Evolutionary conservation across 2,329 filamentous ascomycete genomes (phyloP).

Genomic region (Cordyceps pruinosa): DNA sequence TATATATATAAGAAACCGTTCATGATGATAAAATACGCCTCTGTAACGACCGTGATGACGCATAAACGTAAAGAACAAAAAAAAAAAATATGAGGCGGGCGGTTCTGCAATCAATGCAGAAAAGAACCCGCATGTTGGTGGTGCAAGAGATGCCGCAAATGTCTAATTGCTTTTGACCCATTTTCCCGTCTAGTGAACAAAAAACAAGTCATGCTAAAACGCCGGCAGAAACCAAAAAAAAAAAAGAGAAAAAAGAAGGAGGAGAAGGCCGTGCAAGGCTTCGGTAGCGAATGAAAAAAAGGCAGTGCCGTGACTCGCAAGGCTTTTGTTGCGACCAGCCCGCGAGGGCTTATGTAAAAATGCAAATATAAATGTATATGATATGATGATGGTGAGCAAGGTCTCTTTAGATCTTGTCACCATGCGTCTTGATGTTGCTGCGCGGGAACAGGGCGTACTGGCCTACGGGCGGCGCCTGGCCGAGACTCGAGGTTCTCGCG

Average conservation of each 20-base stretch:
- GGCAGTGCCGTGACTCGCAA: not conserved
- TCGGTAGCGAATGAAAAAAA: not conserved
- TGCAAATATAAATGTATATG: not conserved
- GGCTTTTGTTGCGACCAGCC: not conserved
- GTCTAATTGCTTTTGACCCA: constrained; percentile 10
- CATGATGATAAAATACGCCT: not conserved
- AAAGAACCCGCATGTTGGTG: not conserved
- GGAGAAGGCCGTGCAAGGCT: not conserved
- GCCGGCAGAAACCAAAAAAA: not conserved
- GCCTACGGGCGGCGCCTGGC: constrained; percentile 37
- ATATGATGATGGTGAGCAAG: not conserved
- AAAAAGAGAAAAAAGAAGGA: not conserved
- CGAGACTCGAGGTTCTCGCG: constrained; percentile 40
- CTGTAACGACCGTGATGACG: constrained; percentile 12
- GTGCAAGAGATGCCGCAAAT: constrained; percentile 5
- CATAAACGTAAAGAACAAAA: not conserved
- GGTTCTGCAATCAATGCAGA: not conserved
- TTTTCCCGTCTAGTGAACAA: constrained; percentile 5
- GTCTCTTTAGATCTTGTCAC: constrained; percentile 3
- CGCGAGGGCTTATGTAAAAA: not conserved
- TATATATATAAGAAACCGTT: not conserved
- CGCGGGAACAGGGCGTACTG: constrained; percentile 42
- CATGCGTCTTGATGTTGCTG: constrained; percentile 23
- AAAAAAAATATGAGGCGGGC: not conserved
- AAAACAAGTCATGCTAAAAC: not conserved